phyloP scores from a whole-genome alignment of 108 stramenopile genomes.

The Cyclotella sp. region DNA sequence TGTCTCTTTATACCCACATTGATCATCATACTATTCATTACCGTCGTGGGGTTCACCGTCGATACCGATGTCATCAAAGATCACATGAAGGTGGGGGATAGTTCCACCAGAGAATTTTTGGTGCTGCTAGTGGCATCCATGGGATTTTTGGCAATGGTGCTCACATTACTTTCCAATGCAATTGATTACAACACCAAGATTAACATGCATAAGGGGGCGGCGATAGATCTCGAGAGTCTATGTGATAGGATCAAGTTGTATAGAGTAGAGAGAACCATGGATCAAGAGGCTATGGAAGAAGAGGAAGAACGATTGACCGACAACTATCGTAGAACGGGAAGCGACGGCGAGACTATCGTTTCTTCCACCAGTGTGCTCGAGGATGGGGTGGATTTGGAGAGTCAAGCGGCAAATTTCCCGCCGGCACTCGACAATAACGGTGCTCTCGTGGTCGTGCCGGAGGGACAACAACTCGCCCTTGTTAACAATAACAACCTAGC shows the following conservation, averaged over 20 bases:
- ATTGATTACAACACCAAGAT: conserved; percentile 37
- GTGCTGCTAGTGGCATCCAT: conserved; percentile 20
- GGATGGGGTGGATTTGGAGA: conserved; percentile 2
- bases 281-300: conserved; percentile 32
- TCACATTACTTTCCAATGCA: conserved; percentile 12
- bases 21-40: conserved; percentile 13
- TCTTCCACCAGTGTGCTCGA: neutral
- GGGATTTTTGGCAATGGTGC: conserved; percentile 26
- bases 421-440: neutral
- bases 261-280: conserved; percentile 41
- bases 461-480: neutral
- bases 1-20: conserved; percentile 24
- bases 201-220: conserved; percentile 28
- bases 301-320: conserved; percentile 19
- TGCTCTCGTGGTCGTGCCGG: conserved; percentile 10
- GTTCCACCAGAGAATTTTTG: conserved; percentile 22
- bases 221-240: conserved; percentile 25
- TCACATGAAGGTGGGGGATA: conserved; percentile 23
- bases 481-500: neutral
- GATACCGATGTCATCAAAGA: conserved; percentile 21
- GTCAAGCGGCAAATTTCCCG: neutral
- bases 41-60: conserved; percentile 25
- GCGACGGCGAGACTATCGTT: conserved; percentile 12
- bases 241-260: conserved; percentile 39
- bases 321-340: conserved; percentile 1